Evolutionary conservation across 1,139 yeast genomes (phyloP).

Genomic region (Blastobotrys apis): DNA sequence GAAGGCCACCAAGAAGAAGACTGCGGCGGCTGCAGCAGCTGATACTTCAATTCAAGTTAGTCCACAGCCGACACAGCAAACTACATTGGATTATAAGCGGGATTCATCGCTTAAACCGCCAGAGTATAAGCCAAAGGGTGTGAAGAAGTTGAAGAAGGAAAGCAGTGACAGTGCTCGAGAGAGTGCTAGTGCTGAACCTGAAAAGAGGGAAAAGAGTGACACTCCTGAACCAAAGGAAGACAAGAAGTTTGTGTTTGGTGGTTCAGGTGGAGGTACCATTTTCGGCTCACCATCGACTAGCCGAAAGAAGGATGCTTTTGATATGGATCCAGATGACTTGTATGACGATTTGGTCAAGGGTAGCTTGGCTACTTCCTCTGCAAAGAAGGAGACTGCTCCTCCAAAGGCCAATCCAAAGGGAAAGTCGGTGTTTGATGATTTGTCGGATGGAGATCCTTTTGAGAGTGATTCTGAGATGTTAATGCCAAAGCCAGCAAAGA

Average conservation of each 20-base stretch:
- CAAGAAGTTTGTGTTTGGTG: conserved; percentile 15
- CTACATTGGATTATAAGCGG: conserved; percentile 10
- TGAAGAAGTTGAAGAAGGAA: conserved; percentile 2
- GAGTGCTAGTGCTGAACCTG: conserved; percentile 6
- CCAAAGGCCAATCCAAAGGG: background rate
- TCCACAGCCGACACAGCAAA: conserved; percentile 4
- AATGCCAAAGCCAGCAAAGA: conserved; percentile 2
- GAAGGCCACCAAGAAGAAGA: conserved; percentile 16
- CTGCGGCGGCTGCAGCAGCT: conserved; percentile 7
- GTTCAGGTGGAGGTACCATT: conserved; percentile 17
- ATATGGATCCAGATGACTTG: conserved; percentile 31
- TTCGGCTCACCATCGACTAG: conserved; percentile 31
- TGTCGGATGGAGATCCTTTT: conserved; percentile 12
- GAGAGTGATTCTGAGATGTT: background rate
- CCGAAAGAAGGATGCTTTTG: conserved; percentile 25
- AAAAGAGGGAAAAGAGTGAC: background rate
- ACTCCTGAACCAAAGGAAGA: background rate
- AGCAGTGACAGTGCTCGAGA: background rate
- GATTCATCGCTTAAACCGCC: conserved; percentile 7
- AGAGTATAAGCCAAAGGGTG: conserved; percentile 5
- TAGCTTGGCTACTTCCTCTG: conserved; percentile 4
- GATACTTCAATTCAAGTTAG: conserved; percentile 1
- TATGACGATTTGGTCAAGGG: conserved; percentile 24
- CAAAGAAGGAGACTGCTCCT: background rate
- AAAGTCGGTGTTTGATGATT: conserved; percentile 9